Evolutionary conservation across 805 yeast species (phyloP), one percentile per base, ranked within the genome.

Genomic region (Grigorovia yakushimaensis): DNA sequence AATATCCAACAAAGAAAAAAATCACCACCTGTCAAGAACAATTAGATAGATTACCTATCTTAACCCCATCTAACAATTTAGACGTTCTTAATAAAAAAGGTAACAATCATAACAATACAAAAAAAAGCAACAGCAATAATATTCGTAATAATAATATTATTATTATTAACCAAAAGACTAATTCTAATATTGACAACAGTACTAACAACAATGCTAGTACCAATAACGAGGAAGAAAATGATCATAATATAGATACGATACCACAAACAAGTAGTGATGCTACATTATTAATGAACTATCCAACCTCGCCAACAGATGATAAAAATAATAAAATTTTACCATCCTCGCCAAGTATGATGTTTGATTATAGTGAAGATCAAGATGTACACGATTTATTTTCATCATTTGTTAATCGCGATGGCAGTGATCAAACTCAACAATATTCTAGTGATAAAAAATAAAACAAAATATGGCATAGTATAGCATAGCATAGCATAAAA

Each of bases 291-390:
- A 45, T 48, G 5, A 49, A 45, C 27, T 51, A 49, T 41, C 43
- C 47, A 6, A 50, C 50, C 18, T 43, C 51, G 8, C 33, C 35
- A 7, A 41, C 46, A 18, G 54, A 50, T 4, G 47, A 51, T 18
- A 60, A 61, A 37, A 56, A 57, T 36, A 58, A 58, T 39, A 53
- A 58, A 22, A 52, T 56, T 6, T 57, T 64, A 51, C 66, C 67
- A 13, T 62, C 67, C 1, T 62, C 66, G 9, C 68, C 67, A 7
- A 54, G 58, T 15, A 58, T 58, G 41, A 58, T 59, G 58, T 61
- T 57, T 43, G 56, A 52, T 18, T 61, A 60, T 41, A 46, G 54
- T 44, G 39, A 49, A 8, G 43, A 35, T 33, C 24, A 33, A 18
- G 56, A 52, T n/a, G 44, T 48, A 15, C 54, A 54, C 33, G 62